Evolutionary conservation across 2,329 filamentous ascomycete species (phyloP).

Genomic region (Neonectria hederae): DNA sequence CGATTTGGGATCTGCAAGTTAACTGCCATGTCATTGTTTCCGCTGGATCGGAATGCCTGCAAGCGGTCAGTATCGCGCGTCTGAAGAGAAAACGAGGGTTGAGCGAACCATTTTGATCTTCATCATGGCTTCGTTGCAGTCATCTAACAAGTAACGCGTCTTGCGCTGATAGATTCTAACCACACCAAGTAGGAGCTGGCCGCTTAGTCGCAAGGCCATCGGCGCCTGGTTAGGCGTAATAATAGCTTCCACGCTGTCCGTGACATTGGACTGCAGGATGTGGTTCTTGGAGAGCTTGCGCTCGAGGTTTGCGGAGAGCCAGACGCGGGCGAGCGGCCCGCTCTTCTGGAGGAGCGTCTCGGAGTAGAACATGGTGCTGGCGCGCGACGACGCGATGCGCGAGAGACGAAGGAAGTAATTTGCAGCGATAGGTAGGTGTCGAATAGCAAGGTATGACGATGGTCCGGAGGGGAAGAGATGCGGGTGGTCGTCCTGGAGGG

Average conservation of each 20-base stretch:
- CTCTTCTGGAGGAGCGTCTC: slow-evolving; percentile 96
- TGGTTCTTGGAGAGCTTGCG: slow-evolving; percentile 98
- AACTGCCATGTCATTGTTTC: slow-evolving; percentile 93
- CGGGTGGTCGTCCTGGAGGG: slow-evolving; percentile 13
- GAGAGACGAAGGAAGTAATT: slow-evolving; percentile 30
- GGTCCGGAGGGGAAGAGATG: slow-evolving; percentile 28
- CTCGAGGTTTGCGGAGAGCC: slow-evolving; percentile 97
- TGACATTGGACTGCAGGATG: slow-evolving; percentile 92
- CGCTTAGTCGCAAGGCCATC: slow-evolving; percentile 92
- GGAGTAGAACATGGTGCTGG: slow-evolving; percentile 89
- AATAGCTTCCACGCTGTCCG: slow-evolving; percentile 94
- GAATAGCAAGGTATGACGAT: slow-evolving; percentile 23
- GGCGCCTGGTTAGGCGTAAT: slow-evolving; percentile 92
- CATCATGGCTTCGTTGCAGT: slow-evolving; percentile 96
- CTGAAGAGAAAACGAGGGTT: background rate
- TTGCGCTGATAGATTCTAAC: slow-evolving; percentile 98
- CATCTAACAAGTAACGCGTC: slow-evolving; percentile 93
- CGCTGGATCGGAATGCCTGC: slow-evolving; percentile 91
- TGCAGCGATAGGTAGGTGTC: slow-evolving; percentile 20
- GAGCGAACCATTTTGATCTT: slow-evolving; percentile 94
- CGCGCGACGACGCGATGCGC: slow-evolving; percentile 45
- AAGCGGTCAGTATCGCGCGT: slow-evolving; percentile 44
- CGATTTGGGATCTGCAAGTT: slow-evolving; percentile 84
- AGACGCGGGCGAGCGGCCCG: slow-evolving; percentile 95
- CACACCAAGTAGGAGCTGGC: slow-evolving; percentile 92